Evolutionary conservation across 2,329 filamentous ascomycete genomes (phyloP).

Genomic region (Sclerotinia trifoliorum): DNA sequence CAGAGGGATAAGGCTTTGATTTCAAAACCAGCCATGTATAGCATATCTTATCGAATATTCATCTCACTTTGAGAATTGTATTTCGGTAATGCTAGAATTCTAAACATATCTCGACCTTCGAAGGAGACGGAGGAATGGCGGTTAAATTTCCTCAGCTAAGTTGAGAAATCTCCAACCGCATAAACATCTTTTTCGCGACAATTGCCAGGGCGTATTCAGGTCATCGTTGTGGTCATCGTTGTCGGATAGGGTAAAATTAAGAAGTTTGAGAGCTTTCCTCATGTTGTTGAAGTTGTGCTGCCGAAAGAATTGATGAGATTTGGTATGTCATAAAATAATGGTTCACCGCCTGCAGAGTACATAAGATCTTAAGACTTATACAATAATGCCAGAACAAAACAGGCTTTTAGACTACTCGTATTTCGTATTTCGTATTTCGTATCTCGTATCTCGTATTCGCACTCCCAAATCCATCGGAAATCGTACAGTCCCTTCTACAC

Average conservation of each 20-base stretch:
- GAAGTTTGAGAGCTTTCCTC: background rate
- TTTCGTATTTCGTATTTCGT: too few species aligned
- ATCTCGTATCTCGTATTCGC: background rate
- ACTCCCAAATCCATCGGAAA: background rate
- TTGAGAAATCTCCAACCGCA: background rate
- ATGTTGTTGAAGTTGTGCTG: background rate
- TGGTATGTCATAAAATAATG: background rate
- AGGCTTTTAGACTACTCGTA: too few species aligned
- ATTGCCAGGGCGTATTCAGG: too few species aligned
- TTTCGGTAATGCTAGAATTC: background rate
- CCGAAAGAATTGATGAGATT: background rate
- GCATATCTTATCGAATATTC: background rate
- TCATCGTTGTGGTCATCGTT: too few species aligned
- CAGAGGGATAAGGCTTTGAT: background rate
- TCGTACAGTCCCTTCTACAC: background rate
- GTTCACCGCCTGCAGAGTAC: constrained; percentile 4
- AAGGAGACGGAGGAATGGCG: background rate
- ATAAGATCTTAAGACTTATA: background rate
- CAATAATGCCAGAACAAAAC: too few species aligned
- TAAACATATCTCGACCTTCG: background rate
- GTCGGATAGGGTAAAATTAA: background rate
- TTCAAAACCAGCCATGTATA: background rate
- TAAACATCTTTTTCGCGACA: background rate
- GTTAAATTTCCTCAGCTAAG: background rate
- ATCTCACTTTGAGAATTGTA: background rate